phyloP scores from a whole-genome alignment of 805 yeast genomes.

The Candida glaebosa region DNA sequence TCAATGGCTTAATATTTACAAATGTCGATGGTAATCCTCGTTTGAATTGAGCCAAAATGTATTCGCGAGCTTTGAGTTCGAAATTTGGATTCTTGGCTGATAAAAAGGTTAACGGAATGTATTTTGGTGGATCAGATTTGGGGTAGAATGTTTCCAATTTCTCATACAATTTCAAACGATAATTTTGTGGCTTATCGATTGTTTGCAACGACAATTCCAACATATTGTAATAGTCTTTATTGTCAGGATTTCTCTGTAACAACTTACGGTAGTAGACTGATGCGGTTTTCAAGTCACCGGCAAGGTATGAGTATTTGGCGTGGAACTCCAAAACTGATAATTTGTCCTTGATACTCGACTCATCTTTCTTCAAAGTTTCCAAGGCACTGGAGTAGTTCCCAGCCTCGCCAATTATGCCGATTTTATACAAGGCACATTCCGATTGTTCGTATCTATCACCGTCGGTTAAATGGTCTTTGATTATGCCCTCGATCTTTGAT shows the following conservation, averaged over 20 bases:
- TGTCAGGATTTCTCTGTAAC: conserved; percentile 83
- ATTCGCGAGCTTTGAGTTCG: conserved; percentile 44
- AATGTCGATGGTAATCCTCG: conserved; percentile 91
- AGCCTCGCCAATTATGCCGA: conserved; percentile 55
- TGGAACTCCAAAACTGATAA: conserved; percentile 60
- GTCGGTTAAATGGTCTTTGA: conserved; percentile 64
- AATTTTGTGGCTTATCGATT: conserved; percentile 36
- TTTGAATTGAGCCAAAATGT: conserved; percentile 58
- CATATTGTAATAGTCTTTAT: conserved; percentile 57
- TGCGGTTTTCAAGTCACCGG: conserved; percentile 62
- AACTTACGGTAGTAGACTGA: conserved; percentile 63
- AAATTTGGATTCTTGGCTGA: conserved; percentile 50
- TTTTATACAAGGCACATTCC: conserved; percentile 75
- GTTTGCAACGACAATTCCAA: conserved; percentile 66
- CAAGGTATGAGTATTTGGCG: conserved; percentile 58
- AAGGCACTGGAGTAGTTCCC: conserved; percentile 68
- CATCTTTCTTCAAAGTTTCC: conserved; percentile 50
- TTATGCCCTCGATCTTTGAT: conserved; percentile 68
- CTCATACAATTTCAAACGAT: conserved; percentile 58
- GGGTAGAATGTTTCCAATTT: conserved; percentile 73
- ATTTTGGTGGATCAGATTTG: conserved; percentile 73
- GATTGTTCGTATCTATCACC: conserved; percentile 73
- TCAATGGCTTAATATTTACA: conserved; percentile 78
- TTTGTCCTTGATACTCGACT: conserved; percentile 51
- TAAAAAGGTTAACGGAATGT: conserved; percentile 73